Conservation (phyloP, 2,329 filamentous ascomycete species). For the Aspergillus caelatus region DNA sequence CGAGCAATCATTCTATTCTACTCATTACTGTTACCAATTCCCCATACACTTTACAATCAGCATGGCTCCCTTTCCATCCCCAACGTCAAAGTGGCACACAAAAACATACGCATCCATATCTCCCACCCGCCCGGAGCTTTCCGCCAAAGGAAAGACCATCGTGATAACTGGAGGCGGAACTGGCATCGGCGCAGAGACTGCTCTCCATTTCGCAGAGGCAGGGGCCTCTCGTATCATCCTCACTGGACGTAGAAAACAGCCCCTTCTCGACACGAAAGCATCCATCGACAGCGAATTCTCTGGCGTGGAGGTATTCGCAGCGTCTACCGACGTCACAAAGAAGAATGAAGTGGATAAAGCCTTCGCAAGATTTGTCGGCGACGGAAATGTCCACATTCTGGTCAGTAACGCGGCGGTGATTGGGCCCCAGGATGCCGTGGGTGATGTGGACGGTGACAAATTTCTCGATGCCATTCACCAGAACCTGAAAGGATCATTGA, state of each 20-base stretch:
- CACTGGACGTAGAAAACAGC: constrained; percentile 44
- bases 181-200: constrained; percentile 51
- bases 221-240: constrained; percentile 49
- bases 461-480: constrained; percentile 15
- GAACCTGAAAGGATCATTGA: constrained; percentile 13
- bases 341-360: constrained; percentile 9
- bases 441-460: constrained; percentile 10
- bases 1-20: neutral
- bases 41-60: neutral
- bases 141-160: constrained; percentile 43
- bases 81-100: neutral
- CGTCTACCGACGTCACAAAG: neutral
- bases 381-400: constrained; percentile 14
- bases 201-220: constrained; percentile 47
- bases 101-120: constrained; percentile 32
- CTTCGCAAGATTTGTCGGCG: neutral
- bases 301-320: neutral
- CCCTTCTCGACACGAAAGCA: constrained; percentile 20
- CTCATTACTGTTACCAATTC: neutral
- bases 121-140: constrained; percentile 45
- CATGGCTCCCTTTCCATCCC: neutral
- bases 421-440: constrained; percentile 13
- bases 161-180: constrained; percentile 50
- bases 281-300: neutral
- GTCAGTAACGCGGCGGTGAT: constrained; percentile 15